Base-by-base conservation (phyloP, 2,329 filamentous ascomycete species). In the Epichloe festucae region DNA sequence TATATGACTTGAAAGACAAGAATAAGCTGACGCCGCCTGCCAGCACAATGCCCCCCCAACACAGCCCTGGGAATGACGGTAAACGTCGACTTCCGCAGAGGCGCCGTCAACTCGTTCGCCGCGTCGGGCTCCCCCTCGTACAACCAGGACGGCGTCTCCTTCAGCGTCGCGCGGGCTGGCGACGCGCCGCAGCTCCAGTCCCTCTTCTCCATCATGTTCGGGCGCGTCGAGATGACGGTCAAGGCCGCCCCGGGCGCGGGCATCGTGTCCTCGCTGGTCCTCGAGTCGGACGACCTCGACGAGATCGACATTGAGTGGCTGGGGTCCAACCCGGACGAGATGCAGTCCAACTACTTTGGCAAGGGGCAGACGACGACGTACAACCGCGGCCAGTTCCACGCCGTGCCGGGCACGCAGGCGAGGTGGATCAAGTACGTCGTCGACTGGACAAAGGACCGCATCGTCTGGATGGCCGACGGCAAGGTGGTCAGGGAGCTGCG, bases 161-260 rank as follows among this genome's bases (percentile, higher is more conserved):
- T 98, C 66, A 89, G 87, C 27, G 84, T 98, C 49, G 70, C 80
- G 49, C 73, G 82, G 62, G 76, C 82, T 48, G 90, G 91, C 52
- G 88, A 98, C 64, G 80, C 89, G 3, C 93, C 93, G 0, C 85
- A 91, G 66, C 79, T 98, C 55, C 78, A 78, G 57, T 95, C 89
- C 55, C 81, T 93, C 62, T 97, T 95, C 79, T 97, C 96, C 75
- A 95, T 98, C 72, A 97, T 98, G 93, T 98, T 96, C 66, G 93
- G 93, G 58, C 86, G 84, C 56, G 87, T 96, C 63, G 86, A 95
- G 58, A 80, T 90, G 58, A 84, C 81, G 35, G 77, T 96, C 73
- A 90, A 91, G 70, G 82, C 88, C 27, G 89, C 93, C 10, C 84
- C 89, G 0, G 93, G 93, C 7, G 82, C 80, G 10, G 93, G 93